These are phyloP conservation scores for Darksidea phi DNA, from an alignment of 495 filamentous ascomycete species.

Conservation along the genomic window DNA sequence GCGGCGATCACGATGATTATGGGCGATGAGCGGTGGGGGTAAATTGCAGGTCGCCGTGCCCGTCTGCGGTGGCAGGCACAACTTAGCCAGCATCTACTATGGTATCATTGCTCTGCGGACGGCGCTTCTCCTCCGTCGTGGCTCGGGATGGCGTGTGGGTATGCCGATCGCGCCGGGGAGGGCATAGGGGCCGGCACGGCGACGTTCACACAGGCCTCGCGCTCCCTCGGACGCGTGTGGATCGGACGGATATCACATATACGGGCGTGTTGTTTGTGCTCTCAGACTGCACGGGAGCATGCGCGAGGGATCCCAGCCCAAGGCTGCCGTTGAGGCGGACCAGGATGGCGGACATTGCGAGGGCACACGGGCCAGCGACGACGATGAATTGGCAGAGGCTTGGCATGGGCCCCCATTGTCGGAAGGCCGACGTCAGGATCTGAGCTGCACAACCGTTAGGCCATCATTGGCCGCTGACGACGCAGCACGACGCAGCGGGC, in stretches of 20 bases:
- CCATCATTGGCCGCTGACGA: constrained; percentile 4
- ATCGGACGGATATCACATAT: too few relatives aligned
- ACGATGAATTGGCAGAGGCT: constrained; percentile 15
- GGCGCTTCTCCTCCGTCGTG: not conserved
- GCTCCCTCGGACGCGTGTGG: too few relatives aligned
- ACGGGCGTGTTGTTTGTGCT: too few relatives aligned
- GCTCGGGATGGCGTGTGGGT: too few relatives aligned
- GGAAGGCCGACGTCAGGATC: constrained; percentile 12
- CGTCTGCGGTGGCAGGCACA: not conserved
- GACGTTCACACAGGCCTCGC: too few relatives aligned
- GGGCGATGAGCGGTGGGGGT: not conserved
- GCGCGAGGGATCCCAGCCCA: not conserved
- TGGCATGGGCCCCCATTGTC: not conserved
- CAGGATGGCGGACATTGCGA: not conserved
- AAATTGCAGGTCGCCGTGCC: not conserved
- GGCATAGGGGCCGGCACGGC: too few relatives aligned
- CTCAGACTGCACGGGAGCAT: too few relatives aligned
- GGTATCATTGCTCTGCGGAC: constrained; percentile 15
- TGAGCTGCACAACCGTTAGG: constrained; percentile 9
- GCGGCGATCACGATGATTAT: not conserved
- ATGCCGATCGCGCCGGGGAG: too few relatives aligned
- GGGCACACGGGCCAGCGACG: constrained; percentile 4
- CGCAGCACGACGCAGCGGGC: not conserved
- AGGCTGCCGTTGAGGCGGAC: not conserved
- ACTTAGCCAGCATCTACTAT: not conserved